Conservation (phyloP, 1,139 yeast genomes). For the Pichia sp. region DNA sequence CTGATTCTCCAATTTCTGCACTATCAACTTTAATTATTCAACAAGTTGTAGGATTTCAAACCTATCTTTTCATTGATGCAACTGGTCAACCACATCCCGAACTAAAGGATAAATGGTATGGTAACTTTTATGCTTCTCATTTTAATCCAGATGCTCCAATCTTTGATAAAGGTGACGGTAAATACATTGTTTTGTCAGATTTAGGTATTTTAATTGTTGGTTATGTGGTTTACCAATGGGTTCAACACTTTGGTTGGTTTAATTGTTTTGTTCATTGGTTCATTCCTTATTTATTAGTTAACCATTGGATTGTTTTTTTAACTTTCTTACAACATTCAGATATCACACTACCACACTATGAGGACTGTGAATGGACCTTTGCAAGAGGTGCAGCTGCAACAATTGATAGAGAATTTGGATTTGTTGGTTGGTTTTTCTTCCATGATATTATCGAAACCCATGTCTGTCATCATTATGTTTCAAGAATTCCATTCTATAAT, state of each 20-base stretch:
- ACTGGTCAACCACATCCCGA: constrained; percentile 68
- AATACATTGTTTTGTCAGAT: constrained; percentile 66
- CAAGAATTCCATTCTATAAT: constrained; percentile 81
- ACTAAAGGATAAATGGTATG: constrained; percentile 26
- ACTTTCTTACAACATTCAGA: constrained; percentile 83
- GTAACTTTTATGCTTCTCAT: constrained; percentile 48
- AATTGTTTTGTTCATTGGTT: constrained; percentile 66
- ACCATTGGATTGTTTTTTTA: constrained; percentile 86
- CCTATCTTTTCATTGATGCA: constrained; percentile 61
- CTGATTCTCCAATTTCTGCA: constrained; percentile 68
- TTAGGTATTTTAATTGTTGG: constrained; percentile 57
- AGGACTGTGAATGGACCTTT: constrained; percentile 69
- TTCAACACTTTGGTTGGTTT: constrained; percentile 55
- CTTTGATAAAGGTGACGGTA: constrained; percentile 62
- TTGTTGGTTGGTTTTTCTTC: constrained; percentile 72
- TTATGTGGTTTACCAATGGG: constrained; percentile 56
- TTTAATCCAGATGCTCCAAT: constrained; percentile 69
- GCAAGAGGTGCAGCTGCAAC: constrained; percentile 89
- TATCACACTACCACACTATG: constrained; percentile 75
- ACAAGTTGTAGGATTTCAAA: constrained; percentile 72
- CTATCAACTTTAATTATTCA: constrained; percentile 52
- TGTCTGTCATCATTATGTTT: constrained; percentile 78
- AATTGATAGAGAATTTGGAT: constrained; percentile 77
- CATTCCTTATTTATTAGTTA: constrained; percentile 72
- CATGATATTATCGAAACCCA: constrained; percentile 90